phyloP scores from a whole-genome alignment of 805 yeast species.

The Yarrowia deformans region DNA sequence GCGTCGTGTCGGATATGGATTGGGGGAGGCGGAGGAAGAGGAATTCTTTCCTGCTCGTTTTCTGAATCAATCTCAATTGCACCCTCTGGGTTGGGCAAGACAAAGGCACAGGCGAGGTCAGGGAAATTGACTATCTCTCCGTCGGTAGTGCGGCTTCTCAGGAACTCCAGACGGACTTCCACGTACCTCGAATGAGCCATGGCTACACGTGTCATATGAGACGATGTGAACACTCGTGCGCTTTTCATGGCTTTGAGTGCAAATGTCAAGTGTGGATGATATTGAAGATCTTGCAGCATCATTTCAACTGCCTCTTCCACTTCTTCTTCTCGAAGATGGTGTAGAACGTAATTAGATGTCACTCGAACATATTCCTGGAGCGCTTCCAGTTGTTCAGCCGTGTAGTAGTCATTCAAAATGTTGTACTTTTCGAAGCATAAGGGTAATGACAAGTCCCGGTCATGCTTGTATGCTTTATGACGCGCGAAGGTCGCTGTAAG shows the following conservation, averaged over 20 bases:
- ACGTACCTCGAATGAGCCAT: not conserved
- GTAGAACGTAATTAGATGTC: not conserved
- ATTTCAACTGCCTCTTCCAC: slow-evolving; percentile 9
- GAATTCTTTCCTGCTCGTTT: not conserved
- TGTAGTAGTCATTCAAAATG: slow-evolving; percentile 1
- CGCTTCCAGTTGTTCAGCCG: not conserved
- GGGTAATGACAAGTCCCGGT: not conserved
- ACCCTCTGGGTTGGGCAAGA: not conserved
- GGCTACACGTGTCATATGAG: not conserved
- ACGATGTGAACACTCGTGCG: not conserved
- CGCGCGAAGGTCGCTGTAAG: not conserved
- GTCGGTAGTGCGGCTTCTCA: not conserved
- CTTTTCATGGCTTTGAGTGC: slow-evolving; percentile 8
- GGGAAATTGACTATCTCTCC: not conserved
- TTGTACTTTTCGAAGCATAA: not conserved
- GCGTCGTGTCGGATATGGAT: not conserved
- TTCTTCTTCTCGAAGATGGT: not conserved
- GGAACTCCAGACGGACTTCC: slow-evolving; percentile 1
- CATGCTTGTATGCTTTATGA: not conserved
- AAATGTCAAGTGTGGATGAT: not conserved
- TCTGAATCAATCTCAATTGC: slow-evolving; percentile 6
- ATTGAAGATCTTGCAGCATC: not conserved
- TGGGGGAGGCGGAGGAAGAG: not conserved
- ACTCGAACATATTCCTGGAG: not conserved
- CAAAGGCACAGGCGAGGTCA: not conserved